Percentiles rank a stretch among this genome's conserved stretches.
Conservation (phyloP, 768 basidiomycete species). For the Boletus subparvulus region DNA sequence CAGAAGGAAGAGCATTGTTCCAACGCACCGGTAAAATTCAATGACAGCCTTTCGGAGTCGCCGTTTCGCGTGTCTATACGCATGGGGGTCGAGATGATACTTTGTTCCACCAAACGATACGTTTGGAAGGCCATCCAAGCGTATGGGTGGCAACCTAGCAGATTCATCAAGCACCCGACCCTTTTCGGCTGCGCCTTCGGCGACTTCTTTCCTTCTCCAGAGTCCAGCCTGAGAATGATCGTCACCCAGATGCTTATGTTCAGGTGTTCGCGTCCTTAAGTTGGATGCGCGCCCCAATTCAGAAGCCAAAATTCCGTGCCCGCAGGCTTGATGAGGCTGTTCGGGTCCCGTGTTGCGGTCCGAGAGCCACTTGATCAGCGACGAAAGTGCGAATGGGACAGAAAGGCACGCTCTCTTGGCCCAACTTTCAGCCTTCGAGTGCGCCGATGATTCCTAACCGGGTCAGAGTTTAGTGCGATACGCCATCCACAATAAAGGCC, state of each 20-base stretch:
- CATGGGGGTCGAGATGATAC: slow-evolving; percentile 57
- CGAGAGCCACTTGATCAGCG: background rate
- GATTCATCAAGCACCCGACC: background rate
- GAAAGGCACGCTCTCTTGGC: slow-evolving; percentile 5
- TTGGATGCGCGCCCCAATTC: background rate
- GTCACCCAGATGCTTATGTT: background rate
- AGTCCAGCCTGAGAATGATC: background rate
- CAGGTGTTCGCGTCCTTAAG: background rate
- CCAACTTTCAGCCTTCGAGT: slow-evolving; percentile 12
- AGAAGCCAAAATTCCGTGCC: background rate
- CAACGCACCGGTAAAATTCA: slow-evolving; percentile 74
- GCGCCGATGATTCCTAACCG: slow-evolving; percentile 16
- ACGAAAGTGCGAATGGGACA: slow-evolving; percentile 4
- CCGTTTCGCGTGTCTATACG: slow-evolving; percentile 83
- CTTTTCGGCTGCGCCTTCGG: background rate
- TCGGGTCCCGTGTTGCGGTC: background rate
- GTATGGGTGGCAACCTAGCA: background rate
- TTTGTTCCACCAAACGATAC: background rate
- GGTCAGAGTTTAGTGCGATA: background rate
- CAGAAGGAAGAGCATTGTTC: background rate
- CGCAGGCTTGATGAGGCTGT: background rate
- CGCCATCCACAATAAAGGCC: slow-evolving; percentile 9
- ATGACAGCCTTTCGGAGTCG: slow-evolving; percentile 78
- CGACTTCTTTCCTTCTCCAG: background rate
- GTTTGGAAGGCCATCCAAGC: background rate